phyloP scores from a whole-genome alignment of 805 yeast genomes.

The Lachancea nothofagi region DNA sequence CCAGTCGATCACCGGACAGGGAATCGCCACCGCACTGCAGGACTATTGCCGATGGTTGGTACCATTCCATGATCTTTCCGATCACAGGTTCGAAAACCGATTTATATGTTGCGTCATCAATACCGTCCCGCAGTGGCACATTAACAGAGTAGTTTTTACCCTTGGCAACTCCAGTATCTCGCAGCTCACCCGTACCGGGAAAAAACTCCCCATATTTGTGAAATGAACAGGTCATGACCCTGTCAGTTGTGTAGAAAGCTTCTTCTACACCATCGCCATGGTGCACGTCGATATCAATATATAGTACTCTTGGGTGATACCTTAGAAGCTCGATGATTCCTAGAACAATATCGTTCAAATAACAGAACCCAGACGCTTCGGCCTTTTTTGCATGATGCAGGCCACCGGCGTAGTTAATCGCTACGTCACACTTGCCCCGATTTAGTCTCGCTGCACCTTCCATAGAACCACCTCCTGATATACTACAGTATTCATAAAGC shows the following conservation, averaged over 20 bases:
- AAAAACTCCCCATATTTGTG: slow-evolving; percentile 92
- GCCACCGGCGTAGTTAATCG: slow-evolving; percentile 96
- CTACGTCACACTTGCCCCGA: slow-evolving; percentile 85
- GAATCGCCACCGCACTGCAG: slow-evolving; percentile 99
- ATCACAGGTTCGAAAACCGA: slow-evolving; percentile 88
- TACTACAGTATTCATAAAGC: slow-evolving; percentile 80
- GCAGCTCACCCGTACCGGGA: slow-evolving; percentile 87
- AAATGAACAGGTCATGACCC: slow-evolving; percentile 95
- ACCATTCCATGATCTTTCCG: slow-evolving; percentile 69
- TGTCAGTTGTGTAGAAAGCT: slow-evolving; percentile 88
- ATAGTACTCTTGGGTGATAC: slow-evolving; percentile 87
- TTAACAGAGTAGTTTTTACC: slow-evolving; percentile 82
- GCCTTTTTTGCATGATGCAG: slow-evolving; percentile 93
- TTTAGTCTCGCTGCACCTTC: slow-evolving; percentile 86
- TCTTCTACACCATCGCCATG: slow-evolving; percentile 99
- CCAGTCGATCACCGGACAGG: slow-evolving; percentile 88
- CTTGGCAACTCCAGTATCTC: slow-evolving; percentile 77
- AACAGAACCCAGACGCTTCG: slow-evolving; percentile 94
- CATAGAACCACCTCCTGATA: slow-evolving; percentile 89
- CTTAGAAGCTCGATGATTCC: slow-evolving; percentile 79
- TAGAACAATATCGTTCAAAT: slow-evolving; percentile 87
- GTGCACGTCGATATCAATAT: slow-evolving; percentile 91
- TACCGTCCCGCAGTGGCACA: slow-evolving; percentile 87
- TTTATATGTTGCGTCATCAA: slow-evolving; percentile 76
- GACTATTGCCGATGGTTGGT: slow-evolving; percentile 94